Base-by-base conservation (phyloP, 169 alveolate genomes). In the Plasmodium inui region DNA sequence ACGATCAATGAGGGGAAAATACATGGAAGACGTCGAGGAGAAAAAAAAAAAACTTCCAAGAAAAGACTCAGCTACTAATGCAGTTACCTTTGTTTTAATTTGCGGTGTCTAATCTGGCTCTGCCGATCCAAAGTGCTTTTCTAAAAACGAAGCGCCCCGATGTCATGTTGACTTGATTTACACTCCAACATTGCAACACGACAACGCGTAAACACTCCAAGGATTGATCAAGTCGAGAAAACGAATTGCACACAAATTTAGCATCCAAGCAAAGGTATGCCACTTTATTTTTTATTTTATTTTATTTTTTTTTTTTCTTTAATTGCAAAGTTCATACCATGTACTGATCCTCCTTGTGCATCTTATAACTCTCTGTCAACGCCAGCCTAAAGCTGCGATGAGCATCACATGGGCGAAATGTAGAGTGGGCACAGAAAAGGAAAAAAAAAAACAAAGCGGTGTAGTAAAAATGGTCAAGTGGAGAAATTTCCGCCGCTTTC, bases 301-400 rank as follows among this genome's bases (percentile, higher is more conserved):
- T 67, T 19, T 22, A 70, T 82, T 28, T 53, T 67, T 61, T 22
- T 83, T 82, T 28, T 53, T 8, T 22, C 17, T 67, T 39, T 8
- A 8, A 19, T 41, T 26, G 55, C 10, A 55, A 41, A 39, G 3
- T 8, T 41, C 76, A 46, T 89, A 89, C 94, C 94, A 89, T 26
- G 82, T 79, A 89, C 72, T 44, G 71, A 79, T 89, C 94, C 83
- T 89, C 94, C 73, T 89, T 57, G 34, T 26, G 39, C 94, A 89
- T 89, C 73, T 57, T 89, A 67, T 89, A 79, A 79, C 82, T 89
- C 41, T 89, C 94, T 6, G 82, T 22, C 73, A 89, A 79, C 70
- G 61, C 94, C 39, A 57, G 30, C 82, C 72, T 89, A 89, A 79
- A 89, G 39, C 94, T 89, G 37, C 46, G 82, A 79, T 39, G 57